Base-by-base conservation (phyloP, 2,329 filamentous ascomycete species). In the Aspergillus oerlinghausenensis region DNA sequence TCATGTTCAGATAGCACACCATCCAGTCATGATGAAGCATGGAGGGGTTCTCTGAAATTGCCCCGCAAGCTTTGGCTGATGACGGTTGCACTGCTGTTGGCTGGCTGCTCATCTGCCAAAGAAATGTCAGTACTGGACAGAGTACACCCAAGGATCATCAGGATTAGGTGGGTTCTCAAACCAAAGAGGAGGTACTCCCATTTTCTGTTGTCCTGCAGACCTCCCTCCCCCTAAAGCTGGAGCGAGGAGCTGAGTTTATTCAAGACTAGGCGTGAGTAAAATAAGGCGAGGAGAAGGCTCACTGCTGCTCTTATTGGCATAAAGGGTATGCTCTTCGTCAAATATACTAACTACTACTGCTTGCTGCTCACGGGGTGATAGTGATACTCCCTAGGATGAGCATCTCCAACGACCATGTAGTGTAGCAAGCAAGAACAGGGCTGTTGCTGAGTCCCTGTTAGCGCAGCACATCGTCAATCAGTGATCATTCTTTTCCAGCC, bases 31-130 rank as follows among this genome's bases (percentile, higher is more conserved):
- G 49, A 52, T 52, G 49, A 19, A 47, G 43, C 38, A 23, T 47
- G 43, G 43, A 47, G 43, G 43, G 43, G 43, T 47, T 26, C 10
- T 25, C 23, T 23, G 43, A 47, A 47, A 45, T 25, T 47, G 11
- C 43, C 43, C 43, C 21, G 19, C 43, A 47, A 47, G 43, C 43
- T 23, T 8, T 38, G 32, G 10, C 21, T 23, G 43, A 23, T 47
- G 43, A 47, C 14, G 43, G 43, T 23, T 25, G 21, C 23, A 23
- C 43, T 47, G n/a, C 42, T 7, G 14, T 6, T 38, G 32, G 32
- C 32, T 43, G 26, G 52, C 32, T 55, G 56, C 56, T 55, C 56
- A 55, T 58, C 56, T 53, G 50, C 53, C 56, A 59, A 32, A 35
- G 23, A 17, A 51, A 45, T 38, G 49, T 53, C 51, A 23, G 19